Base-by-base conservation (phyloP, 2,329 filamentous ascomycete genomes). In the Lasiodiplodia sp. region DNA sequence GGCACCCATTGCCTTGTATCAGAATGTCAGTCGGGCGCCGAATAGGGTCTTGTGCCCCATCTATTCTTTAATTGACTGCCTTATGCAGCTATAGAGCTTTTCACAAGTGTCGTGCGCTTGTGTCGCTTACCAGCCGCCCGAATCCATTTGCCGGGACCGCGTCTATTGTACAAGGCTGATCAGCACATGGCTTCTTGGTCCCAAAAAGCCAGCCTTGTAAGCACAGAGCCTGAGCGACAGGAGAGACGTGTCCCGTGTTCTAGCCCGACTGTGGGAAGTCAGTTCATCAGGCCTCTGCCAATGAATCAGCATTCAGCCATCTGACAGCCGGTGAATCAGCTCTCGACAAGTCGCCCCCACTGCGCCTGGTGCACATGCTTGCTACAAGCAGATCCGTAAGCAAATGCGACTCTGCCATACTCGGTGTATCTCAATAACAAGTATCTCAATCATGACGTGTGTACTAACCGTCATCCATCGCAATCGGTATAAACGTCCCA, bases 381-480 rank as follows among this genome's bases (percentile, higher is more conserved):
- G 57, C 38, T 23, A 18, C 31, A 28, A 62, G 28, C 57, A 31
- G 14, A 25, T 52, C 47, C 60, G 51, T 64, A 64, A 64, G 40
- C 47, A 64, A 40, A 64, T 34, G 60, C 60, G 25, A 52, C 47
- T 51, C 25, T 64, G 60, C 47, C 47, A 64, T 64, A 52, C 57
- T 64, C 60, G 44, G 60, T 34, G 60, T 51, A 64, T 52, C 58
- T 64, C 44, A 64, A 21, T 38, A 64, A 51, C 47, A 64, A 52
- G 10, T 51, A 51, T 63, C 60, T 52, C 47, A 28, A 52, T 64
- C 60, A 64, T 64, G 60, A 64, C 60, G 47, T 52, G 23, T 63
- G 60, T 51, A 64, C 18, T 37, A 44, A 38, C 47, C 60, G 47
- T 64, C 60, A 64, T 64, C 31, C 60, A 52, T 64, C 60, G 28